These are phyloP conservation scores for Penicillium paneum DNA, from an alignment of 2,329 filamentous ascomycete species.

Conservation along the genomic window DNA sequence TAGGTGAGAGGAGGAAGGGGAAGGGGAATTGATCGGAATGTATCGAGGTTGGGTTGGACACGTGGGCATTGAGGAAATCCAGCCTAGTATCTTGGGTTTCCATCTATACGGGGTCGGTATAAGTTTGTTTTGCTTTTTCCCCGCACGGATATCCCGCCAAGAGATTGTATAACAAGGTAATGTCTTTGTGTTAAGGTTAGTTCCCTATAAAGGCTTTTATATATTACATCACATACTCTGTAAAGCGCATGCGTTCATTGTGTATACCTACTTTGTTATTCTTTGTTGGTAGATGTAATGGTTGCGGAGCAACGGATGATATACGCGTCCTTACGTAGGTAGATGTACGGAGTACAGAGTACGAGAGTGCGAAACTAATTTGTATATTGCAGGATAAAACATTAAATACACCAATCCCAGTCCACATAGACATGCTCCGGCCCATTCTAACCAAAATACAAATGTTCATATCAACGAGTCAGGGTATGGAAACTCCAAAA, in stretches of 20 bases:
- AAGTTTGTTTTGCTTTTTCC: constrained; percentile 25
- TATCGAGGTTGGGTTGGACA: not conserved
- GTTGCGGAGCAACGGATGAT: not conserved
- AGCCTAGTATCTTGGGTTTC: not conserved
- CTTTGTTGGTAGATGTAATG: not conserved
- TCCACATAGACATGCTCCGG: constrained; percentile 8
- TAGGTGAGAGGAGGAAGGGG: not conserved
- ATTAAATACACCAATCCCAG: constrained; percentile 9
- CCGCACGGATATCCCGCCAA: constrained; percentile 7
- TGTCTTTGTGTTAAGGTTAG: not conserved
- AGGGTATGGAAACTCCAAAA: constrained; percentile 23
- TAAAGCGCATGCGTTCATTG: not conserved
- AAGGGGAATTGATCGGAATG: constrained; percentile 1
- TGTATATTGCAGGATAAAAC: constrained; percentile 3
- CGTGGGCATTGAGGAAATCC: not conserved
- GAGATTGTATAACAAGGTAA: not conserved
- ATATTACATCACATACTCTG: not conserved
- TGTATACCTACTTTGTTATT: not conserved
- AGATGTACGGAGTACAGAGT: not conserved
- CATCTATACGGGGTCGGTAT: not conserved
- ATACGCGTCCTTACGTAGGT: not conserved
- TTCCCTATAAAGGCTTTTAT: not conserved
- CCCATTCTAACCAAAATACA: constrained; percentile 15
- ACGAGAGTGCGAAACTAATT: not conserved
- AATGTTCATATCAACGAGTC: constrained; percentile 17